phyloP scores from a whole-genome alignment of 140 eudicot species.

The Flaveria floridana region DNA sequence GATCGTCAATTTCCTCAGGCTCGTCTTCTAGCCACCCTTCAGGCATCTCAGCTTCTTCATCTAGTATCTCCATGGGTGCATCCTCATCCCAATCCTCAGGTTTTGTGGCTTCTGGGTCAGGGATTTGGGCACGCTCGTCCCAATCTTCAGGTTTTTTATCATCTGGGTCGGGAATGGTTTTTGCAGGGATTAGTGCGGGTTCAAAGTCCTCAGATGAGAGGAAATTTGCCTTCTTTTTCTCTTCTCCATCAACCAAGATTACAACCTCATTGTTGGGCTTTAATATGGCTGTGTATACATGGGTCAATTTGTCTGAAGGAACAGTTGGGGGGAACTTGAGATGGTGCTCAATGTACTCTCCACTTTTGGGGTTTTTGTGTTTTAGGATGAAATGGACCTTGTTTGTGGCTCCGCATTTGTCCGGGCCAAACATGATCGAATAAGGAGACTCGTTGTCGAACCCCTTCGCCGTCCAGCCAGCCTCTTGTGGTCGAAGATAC shows the following conservation, averaged over 20 bases:
- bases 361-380: conserved; percentile 91
- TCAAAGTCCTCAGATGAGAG: conserved; percentile 75
- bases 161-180: conserved; percentile 97
- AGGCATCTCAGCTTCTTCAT: conserved; percentile 79
- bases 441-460: conserved; percentile 91
- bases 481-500: conserved; percentile 90
- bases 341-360: conserved; percentile 83
- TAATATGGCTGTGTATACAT: conserved; percentile 85
- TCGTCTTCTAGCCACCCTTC: conserved; percentile 97
- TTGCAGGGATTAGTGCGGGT: conserved; percentile 76
- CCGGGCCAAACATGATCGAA: conserved; percentile 92
- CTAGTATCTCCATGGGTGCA: conserved; percentile 89
- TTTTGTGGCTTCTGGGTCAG: conserved; percentile 78
- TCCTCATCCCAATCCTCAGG: conserved; percentile 98
- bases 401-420: conserved; percentile 92
- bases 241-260: conserved; percentile 85
- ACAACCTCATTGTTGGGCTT: conserved; percentile 65
- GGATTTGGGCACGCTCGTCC: conserved; percentile 86
- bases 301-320: conserved; percentile 83
- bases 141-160: conserved; percentile 93
- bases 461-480: conserved; percentile 86
- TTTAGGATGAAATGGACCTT: conserved; percentile 91
- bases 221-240: conserved; percentile 91
- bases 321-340: conserved; percentile 89
- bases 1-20: conserved; percentile 90